Evolutionary conservation across 148 eudicot species (phyloP).

Genomic region (Chenopodium berlandieri): DNA sequence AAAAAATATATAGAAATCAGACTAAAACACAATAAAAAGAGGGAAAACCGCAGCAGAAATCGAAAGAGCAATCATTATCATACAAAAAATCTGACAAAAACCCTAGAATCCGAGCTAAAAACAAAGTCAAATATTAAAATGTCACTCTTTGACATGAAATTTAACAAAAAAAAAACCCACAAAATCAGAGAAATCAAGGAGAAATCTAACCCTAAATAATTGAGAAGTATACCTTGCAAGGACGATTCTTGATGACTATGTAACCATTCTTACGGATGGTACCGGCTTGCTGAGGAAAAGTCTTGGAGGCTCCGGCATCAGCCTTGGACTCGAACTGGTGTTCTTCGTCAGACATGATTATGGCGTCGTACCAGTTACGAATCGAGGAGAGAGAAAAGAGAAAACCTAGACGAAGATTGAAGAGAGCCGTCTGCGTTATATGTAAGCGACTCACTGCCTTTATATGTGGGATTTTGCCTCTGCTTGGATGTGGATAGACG

Average conservation of each 20-base stretch:
- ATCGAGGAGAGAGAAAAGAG: not conserved
- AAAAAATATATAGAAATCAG: not conserved
- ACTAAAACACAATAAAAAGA: not conserved
- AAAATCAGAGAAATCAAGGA: not conserved
- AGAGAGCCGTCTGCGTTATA: not conserved
- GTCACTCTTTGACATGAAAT: not conserved
- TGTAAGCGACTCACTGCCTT: not conserved
- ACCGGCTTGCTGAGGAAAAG: constrained; percentile 33
- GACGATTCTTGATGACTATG: constrained; percentile 27
- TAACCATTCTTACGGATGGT: constrained; percentile 25
- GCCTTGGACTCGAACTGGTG: constrained; percentile 33
- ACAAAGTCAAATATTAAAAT: not conserved
- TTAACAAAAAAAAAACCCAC: too few relatives aligned
- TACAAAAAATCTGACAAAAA: not conserved
- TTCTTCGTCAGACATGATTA: constrained; percentile 30
- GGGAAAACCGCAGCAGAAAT: not conserved
- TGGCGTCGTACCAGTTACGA: not conserved
- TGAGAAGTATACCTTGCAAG: constrained; percentile 20
- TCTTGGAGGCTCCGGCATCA: constrained; percentile 31
- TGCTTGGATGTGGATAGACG: not conserved
- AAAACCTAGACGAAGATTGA: not conserved
- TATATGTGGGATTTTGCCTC: not conserved
- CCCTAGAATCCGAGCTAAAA: not conserved
- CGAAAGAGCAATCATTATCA: not conserved
- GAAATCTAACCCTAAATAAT: not conserved